Evolutionary conservation across 768 basidiomycete genomes (phyloP), one percentile per base, ranked within the genome.

Genomic region (Lenzites betulinus): DNA sequence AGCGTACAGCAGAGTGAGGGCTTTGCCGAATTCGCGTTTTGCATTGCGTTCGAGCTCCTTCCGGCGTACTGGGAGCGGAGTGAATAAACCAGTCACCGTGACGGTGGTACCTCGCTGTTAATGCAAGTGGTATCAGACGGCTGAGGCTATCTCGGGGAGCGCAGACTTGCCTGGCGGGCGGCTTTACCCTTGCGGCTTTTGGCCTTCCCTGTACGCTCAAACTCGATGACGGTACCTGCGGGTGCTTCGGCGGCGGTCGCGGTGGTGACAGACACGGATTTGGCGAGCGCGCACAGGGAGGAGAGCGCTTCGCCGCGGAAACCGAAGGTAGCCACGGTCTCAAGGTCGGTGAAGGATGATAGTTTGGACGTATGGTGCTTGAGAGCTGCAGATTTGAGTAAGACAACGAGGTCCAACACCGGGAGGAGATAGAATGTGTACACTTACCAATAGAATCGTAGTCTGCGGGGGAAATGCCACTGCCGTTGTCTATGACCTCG

Each of bases 361-460:
- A 99, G 78, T 73, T 99, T 99, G 7, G 96, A 98, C 0, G 96
- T 99, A 70, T 94, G 86, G 67, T 97, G 92, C 71, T 97, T 98
- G 59, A 95, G 76, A 1, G 86, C 95, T 95, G 15, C 43, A 3
- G 43, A 38, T 49, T 18, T 51, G 25, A 59, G 43, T 6, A 18
- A 30, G 22, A 1, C 7, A 8, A 28, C 48, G 20, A 39, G 39
- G 18, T 22, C 15, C 1, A 41, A 20, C 30, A 22, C 16, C 16
- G 18, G 44, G 23, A 53, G 22, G 48, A 26, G 23, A 18, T 26
- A 13, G 1, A 8, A 16, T 8, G 8, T 7, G 33, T n/a, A n/a
- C n/a, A 72, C 86, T 47, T 44, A 93, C 95, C 95, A 28, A 97
- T 82, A 55, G 76, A 83, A 11, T 86, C 85, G 70, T 92, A 87